Evolutionary conservation across 164 flowering plant species (phyloP).

Genomic region (Magnolia officinalis): DNA sequence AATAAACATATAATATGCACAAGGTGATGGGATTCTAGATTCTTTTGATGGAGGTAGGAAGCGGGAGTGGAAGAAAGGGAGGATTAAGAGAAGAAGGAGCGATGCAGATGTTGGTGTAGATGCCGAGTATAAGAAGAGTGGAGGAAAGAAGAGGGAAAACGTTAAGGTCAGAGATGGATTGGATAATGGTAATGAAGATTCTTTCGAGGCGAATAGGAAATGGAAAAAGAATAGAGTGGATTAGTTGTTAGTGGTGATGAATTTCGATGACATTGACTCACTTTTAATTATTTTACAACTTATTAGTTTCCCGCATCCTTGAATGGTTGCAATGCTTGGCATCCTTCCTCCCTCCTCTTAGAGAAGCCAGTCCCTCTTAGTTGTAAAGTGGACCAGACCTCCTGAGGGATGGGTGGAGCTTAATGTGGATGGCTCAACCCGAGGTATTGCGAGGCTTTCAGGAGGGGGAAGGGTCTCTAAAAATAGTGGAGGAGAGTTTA

Average conservation of each 20-base stretch:
- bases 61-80: slow-evolving; percentile 8
- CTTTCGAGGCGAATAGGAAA: neutral
- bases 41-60: neutral
- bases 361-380: too few relatives aligned
- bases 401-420: too few relatives aligned
- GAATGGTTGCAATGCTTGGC: too few relatives aligned
- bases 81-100: neutral
- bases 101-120: neutral
- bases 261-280: neutral
- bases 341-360: too few relatives aligned
- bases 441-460: too few relatives aligned
- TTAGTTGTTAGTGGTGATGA: neutral
- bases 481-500: too few relatives aligned
- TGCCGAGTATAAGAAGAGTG: slow-evolving; percentile 1
- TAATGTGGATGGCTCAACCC: too few relatives aligned
- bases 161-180: neutral
- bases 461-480: too few relatives aligned
- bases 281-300: neutral
- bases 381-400: too few relatives aligned
- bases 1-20: too few relatives aligned
- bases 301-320: too few relatives aligned
- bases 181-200: neutral
- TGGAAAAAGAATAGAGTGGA: slow-evolving; percentile 14
- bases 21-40: neutral
- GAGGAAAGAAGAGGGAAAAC: neutral